Base-by-base conservation (phyloP, 2,329 filamentous ascomycete species). In the Gnomoniopsis sp. region DNA sequence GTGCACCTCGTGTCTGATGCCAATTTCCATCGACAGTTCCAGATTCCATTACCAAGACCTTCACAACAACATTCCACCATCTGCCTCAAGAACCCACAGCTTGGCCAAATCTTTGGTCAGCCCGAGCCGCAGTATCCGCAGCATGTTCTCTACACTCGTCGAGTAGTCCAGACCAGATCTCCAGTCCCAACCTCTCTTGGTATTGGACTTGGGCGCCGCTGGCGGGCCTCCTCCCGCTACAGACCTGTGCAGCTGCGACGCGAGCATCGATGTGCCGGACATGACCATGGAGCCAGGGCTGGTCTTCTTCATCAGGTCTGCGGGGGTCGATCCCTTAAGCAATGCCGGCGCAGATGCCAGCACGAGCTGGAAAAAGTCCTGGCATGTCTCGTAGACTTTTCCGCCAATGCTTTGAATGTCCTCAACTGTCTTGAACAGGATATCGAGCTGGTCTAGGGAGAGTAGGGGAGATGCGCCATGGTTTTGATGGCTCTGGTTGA, bases 121-220 rank as follows among this genome's bases (percentile, higher is more conserved):
- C 2, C 87, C 89, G 53, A 91, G 71, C 64, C 93, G 82, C 72
- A 96, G 70, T 63, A 88, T 82, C 63, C 81, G 80, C 60, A 96
- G 74, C n/a, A 97, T 78, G 63, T 93, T 89, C 50, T 80, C 79
- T 0, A 86, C 89, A 62, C 76, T 85, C 19, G 82, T 84, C 12
- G 78, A 79, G 33, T 82, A 80, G 11, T 76, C 70, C 49, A 90
- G 75, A 1, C 79, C 80, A 10, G 74, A 76, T 68, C 85, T 77
- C 87, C 88, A 96, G 77, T 87, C 89, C 90, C 72, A 76, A 77
- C 65, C 90, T 78, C 91, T 89, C 93, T 72, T 93, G 88, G 89
- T 89, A 92, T 14, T 85, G 85, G 55, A 88, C 63, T 83, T 79
- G 46, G 67, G 67, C 7, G 75, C 71, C 34, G 53, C 23, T 22